These are phyloP conservation scores for Alternaria triticina DNA, from an alignment of 2,329 filamentous ascomycete genomes.

Conservation along the genomic window DNA sequence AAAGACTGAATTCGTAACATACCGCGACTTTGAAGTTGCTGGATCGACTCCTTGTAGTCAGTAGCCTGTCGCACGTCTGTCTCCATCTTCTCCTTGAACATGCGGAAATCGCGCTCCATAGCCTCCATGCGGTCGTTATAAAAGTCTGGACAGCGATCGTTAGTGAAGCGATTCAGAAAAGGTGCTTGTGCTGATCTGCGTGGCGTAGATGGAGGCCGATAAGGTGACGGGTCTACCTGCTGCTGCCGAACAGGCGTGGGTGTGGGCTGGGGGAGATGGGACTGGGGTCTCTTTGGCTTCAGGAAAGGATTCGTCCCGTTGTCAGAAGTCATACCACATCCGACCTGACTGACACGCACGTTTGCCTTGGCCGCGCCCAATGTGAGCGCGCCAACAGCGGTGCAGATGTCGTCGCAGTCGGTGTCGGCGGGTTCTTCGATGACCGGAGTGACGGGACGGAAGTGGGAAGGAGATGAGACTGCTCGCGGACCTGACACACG, in stretches of 20 bases:
- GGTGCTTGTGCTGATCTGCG: slow-evolving; percentile 52
- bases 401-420: slow-evolving; percentile 37
- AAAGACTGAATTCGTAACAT: slow-evolving; percentile 41
- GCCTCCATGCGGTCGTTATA: slow-evolving; percentile 78
- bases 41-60: slow-evolving; percentile 74
- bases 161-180: slow-evolving; percentile 77
- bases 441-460: slow-evolving; percentile 29
- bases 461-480: slow-evolving; percentile 34
- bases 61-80: slow-evolving; percentile 71
- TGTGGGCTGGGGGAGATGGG: slow-evolving; percentile 34
- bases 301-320: slow-evolving; percentile 33
- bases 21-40: slow-evolving; percentile 78
- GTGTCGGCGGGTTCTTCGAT: slow-evolving; percentile 39
- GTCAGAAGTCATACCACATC: slow-evolving; percentile 38
- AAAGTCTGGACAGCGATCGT: slow-evolving; percentile 72
- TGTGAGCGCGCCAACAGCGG: slow-evolving; percentile 31
- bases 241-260: slow-evolving; percentile 28
- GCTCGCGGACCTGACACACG: slow-evolving; percentile 24
- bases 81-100: slow-evolving; percentile 75
- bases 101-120: slow-evolving; percentile 75
- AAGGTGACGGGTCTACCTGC: slow-evolving; percentile 13
- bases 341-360: slow-evolving; percentile 23
- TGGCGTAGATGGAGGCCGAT: slow-evolving; percentile 24
- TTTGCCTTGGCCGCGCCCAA: slow-evolving; percentile 31
- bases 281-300: slow-evolving; percentile 23